Base-by-base conservation (phyloP, 2,329 filamentous ascomycete genomes). In the Fusarium caatingaense region DNA sequence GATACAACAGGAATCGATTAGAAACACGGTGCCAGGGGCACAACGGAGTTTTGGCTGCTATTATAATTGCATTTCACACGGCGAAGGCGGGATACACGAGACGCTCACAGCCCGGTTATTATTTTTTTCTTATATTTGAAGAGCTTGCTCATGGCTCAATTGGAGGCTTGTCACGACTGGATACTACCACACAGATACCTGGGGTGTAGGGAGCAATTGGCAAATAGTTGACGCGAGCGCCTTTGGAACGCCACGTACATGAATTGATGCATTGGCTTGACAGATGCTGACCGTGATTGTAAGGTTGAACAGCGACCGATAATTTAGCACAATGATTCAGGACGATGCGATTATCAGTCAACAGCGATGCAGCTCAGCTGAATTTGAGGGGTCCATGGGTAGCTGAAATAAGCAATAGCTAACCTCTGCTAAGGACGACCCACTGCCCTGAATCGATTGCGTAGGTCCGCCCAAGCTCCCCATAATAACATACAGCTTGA, bases 11-110 rank as follows among this genome's bases (percentile, higher is more conserved):
- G 40, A 30, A 30, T 53, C 28, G 63, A 56, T 20, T 50, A 61
- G 44, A 66, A 37, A 65, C 37, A 49, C 46, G 50, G 42, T 46
- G 68, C 47, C 57, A n/a, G 51, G 37, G 50, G 45, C 62, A 60
- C 30, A 54, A 66, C 16, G 67, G 70, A 72, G 70, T 72, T 67
- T 55, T 54, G 57, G 30, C 20, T 66, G 40, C 30, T 32, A 60
- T 72, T 60, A 44, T n/a, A 51, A 48, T 45, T 64, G 62, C 60
- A 71, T 63, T 67, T 64, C 58, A 44, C 20, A 69, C 46, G 57
- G 72, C 68, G 69, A 73, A 64, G 47, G 65, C 60, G 66, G 58
- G 60, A 73, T 71, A 72, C 44, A 75, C 68, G 72, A 72, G 66
- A 74, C 68, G 67, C 57, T 60, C 60, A 74, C 64, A 58, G 60